These are phyloP conservation scores for Fusarium mundagurra DNA, from an alignment of 2,329 filamentous ascomycete genomes.

Conservation along the genomic window DNA sequence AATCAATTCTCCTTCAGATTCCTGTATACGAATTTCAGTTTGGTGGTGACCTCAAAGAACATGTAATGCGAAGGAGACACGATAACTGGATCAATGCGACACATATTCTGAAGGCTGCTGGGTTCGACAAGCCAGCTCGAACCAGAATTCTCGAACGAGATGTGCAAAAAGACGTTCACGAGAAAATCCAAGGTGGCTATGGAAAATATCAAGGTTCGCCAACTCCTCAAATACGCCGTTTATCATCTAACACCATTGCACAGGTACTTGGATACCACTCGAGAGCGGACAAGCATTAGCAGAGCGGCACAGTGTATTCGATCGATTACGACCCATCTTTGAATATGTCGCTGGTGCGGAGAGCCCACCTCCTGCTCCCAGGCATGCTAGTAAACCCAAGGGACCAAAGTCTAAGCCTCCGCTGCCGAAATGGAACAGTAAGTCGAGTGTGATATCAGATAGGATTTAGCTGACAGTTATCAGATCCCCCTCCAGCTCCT, in stretches of 20 bases:
- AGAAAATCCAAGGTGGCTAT: conserved; percentile 98
- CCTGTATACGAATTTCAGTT: conserved; percentile 95
- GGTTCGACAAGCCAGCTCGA: conserved; percentile 95
- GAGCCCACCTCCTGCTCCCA: conserved; percentile 92
- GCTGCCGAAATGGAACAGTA: conserved; percentile 66
- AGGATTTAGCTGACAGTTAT: conserved; percentile 11
- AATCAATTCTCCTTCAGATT: conserved; percentile 65
- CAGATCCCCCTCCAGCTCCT: conserved; percentile 39
- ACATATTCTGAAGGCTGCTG: conserved; percentile 95
- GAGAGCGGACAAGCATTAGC: conserved; percentile 83
- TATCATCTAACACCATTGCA: conserved; percentile 6
- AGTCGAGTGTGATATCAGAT: conserved; percentile 2
- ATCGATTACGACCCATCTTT: conserved; percentile 87
- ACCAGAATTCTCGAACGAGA: conserved; percentile 96
- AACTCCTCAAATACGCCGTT: background rate
- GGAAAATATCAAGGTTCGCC: conserved; percentile 92
- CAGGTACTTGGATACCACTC: conserved; percentile 96
- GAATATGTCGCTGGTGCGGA: conserved; percentile 85
- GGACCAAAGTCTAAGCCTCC: conserved; percentile 65
- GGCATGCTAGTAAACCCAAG: conserved; percentile 90
- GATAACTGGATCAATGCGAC: conserved; percentile 99
- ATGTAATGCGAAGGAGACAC: conserved; percentile 93
- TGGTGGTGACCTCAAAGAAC: conserved; percentile 77
- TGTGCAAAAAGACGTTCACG: conserved; percentile 94
- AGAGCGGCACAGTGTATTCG: conserved; percentile 85